Evolutionary conservation across 2,329 filamentous ascomycete species (phyloP).

Genomic region (Alternaria arborescens): DNA sequence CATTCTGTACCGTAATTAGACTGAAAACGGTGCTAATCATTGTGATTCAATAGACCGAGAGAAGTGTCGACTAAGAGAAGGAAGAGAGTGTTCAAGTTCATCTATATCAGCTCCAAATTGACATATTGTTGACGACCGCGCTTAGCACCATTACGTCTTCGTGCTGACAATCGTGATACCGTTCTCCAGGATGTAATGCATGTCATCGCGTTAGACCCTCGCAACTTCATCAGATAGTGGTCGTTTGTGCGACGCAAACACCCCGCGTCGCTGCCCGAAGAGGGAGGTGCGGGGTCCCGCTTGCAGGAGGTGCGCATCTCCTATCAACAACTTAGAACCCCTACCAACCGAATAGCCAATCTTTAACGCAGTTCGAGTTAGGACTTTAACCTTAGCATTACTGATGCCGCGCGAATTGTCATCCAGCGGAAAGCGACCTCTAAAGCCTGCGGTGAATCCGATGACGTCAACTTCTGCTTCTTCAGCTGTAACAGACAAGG

Average conservation of each 20-base stretch:
- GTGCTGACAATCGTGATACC: not conserved
- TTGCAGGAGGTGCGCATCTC: conserved; percentile 7
- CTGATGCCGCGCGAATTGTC: not conserved
- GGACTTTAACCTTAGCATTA: not conserved
- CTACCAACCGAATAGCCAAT: not conserved
- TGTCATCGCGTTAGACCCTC: not conserved
- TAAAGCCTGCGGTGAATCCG: conserved; percentile 11
- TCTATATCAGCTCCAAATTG: not conserved
- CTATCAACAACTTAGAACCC: not conserved
- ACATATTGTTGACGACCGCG: not conserved
- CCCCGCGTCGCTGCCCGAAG: conserved; percentile 11
- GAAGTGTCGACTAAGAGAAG: not conserved
- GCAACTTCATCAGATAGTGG: not conserved
- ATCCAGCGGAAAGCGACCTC: conserved; percentile 10
- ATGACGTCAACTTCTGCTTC: conserved; percentile 22
- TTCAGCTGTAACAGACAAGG: not conserved
- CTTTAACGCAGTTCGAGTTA: not conserved
- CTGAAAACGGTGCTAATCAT: not conserved
- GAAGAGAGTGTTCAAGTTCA: not conserved
- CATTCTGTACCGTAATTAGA: not conserved
- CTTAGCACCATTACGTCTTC: not conserved
- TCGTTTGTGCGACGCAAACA: not conserved
- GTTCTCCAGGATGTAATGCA: not conserved
- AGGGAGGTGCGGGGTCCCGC: conserved; percentile 13
- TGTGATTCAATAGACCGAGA: not conserved